These are phyloP conservation scores for Termitomyces eurrhizus DNA, from an alignment of 768 basidiomycete species.

Conservation along the genomic window DNA sequence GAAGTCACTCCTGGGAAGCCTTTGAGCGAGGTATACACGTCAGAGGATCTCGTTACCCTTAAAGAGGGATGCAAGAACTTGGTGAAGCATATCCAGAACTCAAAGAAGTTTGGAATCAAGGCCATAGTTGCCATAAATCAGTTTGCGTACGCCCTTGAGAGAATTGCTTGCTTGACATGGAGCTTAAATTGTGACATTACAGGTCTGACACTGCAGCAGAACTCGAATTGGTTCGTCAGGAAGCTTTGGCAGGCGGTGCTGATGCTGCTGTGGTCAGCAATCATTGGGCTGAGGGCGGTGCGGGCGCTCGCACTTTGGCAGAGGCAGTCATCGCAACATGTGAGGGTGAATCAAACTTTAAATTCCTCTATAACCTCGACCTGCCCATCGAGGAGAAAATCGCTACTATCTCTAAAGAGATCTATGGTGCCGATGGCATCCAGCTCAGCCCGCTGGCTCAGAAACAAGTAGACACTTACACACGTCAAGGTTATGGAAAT, in stretches of 20 bases:
- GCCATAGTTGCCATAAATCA: conserved; percentile 94
- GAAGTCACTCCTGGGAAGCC: conserved; percentile 96
- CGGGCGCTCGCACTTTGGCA: conserved; percentile 85
- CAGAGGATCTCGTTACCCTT: conserved; percentile 87
- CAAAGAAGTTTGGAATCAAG: conserved; percentile 93
- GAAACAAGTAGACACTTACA: conserved; percentile 87
- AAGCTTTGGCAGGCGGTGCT: conserved; percentile 81
- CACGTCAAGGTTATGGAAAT: conserved; percentile 78
- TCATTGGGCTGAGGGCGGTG: conserved; percentile 97
- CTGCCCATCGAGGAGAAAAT: conserved; percentile 89
- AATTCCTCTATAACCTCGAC: conserved; percentile 88
- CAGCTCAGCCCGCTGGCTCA: conserved; percentile 80
- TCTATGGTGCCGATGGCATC: conserved; percentile 93
- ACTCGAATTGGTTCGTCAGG: conserved; percentile 75
- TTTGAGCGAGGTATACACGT: conserved; percentile 89
- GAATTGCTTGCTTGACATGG: neutral
- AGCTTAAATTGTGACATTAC: conserved; percentile 6
- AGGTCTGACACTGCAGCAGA: conserved; percentile 91
- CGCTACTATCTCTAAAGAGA: conserved; percentile 77
- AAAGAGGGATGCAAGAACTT: conserved; percentile 93
- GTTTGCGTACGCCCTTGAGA: conserved; percentile 69
- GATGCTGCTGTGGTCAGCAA: conserved; percentile 94
- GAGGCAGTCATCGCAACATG: conserved; percentile 89
- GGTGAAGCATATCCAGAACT: conserved; percentile 90
- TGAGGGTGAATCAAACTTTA: conserved; percentile 79